Evolutionary conservation across 148 eudicot species (phyloP).

Genomic region (Cornus kousa): DNA sequence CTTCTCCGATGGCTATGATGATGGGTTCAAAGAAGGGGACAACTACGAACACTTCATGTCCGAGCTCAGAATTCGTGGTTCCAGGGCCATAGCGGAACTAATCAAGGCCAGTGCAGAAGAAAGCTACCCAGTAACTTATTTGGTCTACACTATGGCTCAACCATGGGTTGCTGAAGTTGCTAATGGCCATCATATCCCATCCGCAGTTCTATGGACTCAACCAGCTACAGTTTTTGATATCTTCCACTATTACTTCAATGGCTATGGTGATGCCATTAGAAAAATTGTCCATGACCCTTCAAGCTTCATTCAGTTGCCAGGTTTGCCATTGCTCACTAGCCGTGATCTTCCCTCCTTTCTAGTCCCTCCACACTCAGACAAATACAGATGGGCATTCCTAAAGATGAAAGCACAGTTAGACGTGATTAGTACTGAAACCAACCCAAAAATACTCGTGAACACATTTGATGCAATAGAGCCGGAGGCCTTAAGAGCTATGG

Average conservation of each 20-base stretch:
- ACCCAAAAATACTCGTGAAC: conserved; percentile 38
- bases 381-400: conserved; percentile 2
- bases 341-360: conserved; percentile 36
- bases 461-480: conserved; percentile 40
- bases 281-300: neutral
- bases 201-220: conserved; percentile 39
- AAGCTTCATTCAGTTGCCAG: conserved; percentile 26
- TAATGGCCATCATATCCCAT: conserved; percentile 34
- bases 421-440: conserved; percentile 23
- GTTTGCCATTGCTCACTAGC: conserved; percentile 31
- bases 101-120: conserved; percentile 7
- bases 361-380: conserved; percentile 8
- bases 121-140: conserved; percentile 28
- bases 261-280: conserved; percentile 12
- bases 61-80: conserved; percentile 13
- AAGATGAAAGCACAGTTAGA: conserved; percentile 31
- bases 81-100: conserved; percentile 24
- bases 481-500: conserved; percentile 18
- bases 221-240: conserved; percentile 38
- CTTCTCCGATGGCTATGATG: conserved; percentile 42
- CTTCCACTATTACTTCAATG: conserved; percentile 32
- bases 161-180: conserved; percentile 51
- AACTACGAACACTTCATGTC: conserved; percentile 8
- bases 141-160: conserved; percentile 37
- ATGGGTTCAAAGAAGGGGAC: conserved; percentile 13